Conservation (phyloP, 371 early-diverging fungal genomes). For the Mucor circinelloides region DNA sequence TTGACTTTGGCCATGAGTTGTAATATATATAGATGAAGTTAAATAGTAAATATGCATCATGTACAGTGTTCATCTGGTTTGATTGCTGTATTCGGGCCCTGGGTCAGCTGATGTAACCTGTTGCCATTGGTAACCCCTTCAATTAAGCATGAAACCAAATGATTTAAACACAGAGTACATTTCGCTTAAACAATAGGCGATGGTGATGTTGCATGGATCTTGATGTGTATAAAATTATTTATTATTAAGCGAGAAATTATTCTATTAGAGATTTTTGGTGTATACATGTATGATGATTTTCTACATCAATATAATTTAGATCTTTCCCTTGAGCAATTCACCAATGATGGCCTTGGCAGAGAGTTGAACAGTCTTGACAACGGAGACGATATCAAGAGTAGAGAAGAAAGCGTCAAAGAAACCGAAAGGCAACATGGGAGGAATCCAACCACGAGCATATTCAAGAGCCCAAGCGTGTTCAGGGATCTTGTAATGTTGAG, state of each 20-base stretch:
- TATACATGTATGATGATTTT: neutral
- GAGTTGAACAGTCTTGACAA: constrained; percentile 41
- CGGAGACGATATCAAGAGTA: constrained; percentile 44
- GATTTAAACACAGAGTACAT: neutral
- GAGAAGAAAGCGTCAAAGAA: constrained; percentile 51
- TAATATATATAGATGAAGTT: too few relatives aligned
- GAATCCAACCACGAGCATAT: constrained; percentile 60
- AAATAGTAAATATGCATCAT: too few relatives aligned
- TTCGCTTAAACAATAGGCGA: neutral
- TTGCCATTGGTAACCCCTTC: too few relatives aligned
- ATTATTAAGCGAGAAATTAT: neutral
- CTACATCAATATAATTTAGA: constrained; percentile 22
- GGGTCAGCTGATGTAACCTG: too few relatives aligned
- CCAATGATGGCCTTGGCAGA: constrained; percentile 30
- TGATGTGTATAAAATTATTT: neutral
- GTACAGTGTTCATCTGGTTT: too few relatives aligned
- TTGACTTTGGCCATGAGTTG: too few relatives aligned
- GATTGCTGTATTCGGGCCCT: too few relatives aligned
- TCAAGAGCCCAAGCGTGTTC: constrained; percentile 59
- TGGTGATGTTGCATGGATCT: neutral
- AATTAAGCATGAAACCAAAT: neutral
- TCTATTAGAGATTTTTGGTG: neutral
- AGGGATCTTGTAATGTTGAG: constrained; percentile 58
- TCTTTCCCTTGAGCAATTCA: constrained; percentile 46
- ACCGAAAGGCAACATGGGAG: constrained; percentile 60